Percentiles rank a stretch among this genome's conserved stretches.
These are phyloP conservation scores for Lachancea waltii DNA, from an alignment of 805 yeast species.

Conservation along the genomic window DNA sequence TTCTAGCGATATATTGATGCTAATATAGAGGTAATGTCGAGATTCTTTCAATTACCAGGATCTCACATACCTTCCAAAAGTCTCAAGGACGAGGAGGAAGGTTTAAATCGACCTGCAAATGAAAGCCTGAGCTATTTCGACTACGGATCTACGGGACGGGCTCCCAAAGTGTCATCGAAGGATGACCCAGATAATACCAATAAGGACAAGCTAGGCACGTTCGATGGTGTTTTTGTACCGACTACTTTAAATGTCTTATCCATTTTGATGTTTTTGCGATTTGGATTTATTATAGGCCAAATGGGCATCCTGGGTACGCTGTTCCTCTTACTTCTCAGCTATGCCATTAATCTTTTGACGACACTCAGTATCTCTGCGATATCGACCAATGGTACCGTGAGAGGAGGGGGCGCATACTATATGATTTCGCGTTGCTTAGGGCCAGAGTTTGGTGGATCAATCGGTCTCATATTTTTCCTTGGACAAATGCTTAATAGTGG, in stretches of 20 bases:
- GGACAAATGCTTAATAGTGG: constrained; percentile 93
- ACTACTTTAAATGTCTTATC: constrained; percentile 89
- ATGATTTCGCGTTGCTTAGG: constrained; percentile 95
- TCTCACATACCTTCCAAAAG: constrained; percentile 24
- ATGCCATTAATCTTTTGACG: constrained; percentile 74
- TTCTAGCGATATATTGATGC: too few relatives aligned
- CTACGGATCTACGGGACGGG: constrained; percentile 21
- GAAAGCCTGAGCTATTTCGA: constrained; percentile 28
- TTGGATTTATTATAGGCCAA: constrained; percentile 93
- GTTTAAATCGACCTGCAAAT: constrained; percentile 18
- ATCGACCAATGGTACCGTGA: constrained; percentile 93
- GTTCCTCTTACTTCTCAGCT: constrained; percentile 60
- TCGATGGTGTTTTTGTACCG: constrained; percentile 88
- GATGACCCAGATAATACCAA: constrained; percentile 31
- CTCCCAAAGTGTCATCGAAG: constrained; percentile 24
- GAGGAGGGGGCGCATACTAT: constrained; percentile 98
- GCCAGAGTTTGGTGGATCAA: constrained; percentile 97
- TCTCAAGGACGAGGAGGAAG: constrained; percentile 19
- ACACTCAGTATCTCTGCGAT: constrained; percentile 90
- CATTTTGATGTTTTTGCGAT: constrained; percentile 88
- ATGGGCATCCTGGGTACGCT: constrained; percentile 82
- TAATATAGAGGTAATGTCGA: too few relatives aligned
- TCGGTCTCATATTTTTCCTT: constrained; percentile 87
- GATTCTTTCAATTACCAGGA: constrained; percentile 33
- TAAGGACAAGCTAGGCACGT: constrained; percentile 61